These are phyloP conservation scores for Byssoonygena ceratinophila DNA, from an alignment of 2,329 filamentous ascomycete species.

Conservation along the genomic window DNA sequence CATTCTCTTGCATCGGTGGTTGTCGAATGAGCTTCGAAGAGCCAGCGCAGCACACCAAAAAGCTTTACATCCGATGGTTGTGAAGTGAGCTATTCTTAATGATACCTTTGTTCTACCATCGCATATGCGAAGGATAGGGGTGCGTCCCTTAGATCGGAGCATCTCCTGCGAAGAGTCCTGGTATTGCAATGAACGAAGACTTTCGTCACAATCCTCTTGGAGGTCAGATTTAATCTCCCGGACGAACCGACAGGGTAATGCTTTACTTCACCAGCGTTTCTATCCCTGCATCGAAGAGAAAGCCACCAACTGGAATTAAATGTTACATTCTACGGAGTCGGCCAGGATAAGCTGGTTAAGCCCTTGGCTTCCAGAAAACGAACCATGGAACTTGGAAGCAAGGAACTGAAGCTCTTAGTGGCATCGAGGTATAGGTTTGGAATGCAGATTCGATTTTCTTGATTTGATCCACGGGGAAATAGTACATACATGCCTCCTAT, in stretches of 20 bases:
- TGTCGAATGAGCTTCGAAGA: not conserved
- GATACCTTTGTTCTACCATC: not conserved
- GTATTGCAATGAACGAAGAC: not conserved
- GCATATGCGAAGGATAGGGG: not conserved
- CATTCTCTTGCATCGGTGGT: not conserved
- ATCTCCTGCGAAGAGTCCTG: too few relatives aligned
- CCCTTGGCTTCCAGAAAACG: not conserved
- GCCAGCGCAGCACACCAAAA: not conserved
- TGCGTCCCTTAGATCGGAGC: too few relatives aligned
- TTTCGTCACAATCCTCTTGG: not conserved
- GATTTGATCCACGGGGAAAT: too few relatives aligned
- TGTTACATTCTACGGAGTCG: constrained; percentile 1
- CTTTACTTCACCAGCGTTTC: not conserved
- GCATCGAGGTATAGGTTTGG: too few relatives aligned
- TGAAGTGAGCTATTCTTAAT: not conserved
- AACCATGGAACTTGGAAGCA: not conserved
- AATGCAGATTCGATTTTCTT: too few relatives aligned
- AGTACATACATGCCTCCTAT: too few relatives aligned
- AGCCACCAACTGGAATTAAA: not conserved
- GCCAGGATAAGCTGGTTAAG: not conserved
- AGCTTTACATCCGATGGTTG: not conserved
- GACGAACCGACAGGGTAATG: not conserved
- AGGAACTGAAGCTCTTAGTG: not conserved
- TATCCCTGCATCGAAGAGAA: not conserved
- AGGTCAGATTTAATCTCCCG: not conserved